These are phyloP conservation scores for Gracilaria domingensis DNA, from an alignment of 23 red algal genomes.

Conservation along the genomic window DNA sequence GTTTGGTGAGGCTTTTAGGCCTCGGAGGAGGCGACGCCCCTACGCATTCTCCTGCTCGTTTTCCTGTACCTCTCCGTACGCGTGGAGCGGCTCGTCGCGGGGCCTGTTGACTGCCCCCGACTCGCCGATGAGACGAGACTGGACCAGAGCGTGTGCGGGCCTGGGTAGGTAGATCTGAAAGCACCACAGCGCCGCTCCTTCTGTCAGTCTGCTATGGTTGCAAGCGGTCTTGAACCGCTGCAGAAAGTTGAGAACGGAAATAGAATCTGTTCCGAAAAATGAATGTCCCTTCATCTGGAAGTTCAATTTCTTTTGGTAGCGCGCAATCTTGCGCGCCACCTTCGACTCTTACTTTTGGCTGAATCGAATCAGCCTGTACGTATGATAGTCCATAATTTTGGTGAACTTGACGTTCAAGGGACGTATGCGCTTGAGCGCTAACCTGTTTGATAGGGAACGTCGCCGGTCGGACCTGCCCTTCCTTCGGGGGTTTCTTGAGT, in stretches of 20 bases:
- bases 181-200: constrained; percentile 14
- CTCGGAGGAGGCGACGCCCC: too few species aligned
- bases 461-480: neutral
- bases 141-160: constrained; percentile 12
- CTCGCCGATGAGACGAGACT: neutral
- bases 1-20: too few species aligned
- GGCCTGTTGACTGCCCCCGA: neutral
- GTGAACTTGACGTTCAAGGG: constrained; percentile 29
- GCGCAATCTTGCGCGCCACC: constrained; percentile 10
- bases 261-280: constrained; percentile 32
- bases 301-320: constrained; percentile 24
- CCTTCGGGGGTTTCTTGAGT: neutral
- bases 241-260: constrained; percentile 15
- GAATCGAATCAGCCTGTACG: neutral
- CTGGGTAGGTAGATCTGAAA: neutral
- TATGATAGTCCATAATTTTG: constrained; percentile 12
- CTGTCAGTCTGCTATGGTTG: constrained; percentile 19
- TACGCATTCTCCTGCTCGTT: too few species aligned
- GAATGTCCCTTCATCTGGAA: constrained; percentile 54
- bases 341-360: neutral
- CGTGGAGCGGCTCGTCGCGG: neutral
- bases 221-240: neutral
- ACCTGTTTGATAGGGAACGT: neutral
- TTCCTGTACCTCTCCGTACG: constrained; percentile 5
- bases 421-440: neutral